phyloP scores from a whole-genome alignment of 2,329 filamentous ascomycete species.

The Beauveria brongniartii region DNA sequence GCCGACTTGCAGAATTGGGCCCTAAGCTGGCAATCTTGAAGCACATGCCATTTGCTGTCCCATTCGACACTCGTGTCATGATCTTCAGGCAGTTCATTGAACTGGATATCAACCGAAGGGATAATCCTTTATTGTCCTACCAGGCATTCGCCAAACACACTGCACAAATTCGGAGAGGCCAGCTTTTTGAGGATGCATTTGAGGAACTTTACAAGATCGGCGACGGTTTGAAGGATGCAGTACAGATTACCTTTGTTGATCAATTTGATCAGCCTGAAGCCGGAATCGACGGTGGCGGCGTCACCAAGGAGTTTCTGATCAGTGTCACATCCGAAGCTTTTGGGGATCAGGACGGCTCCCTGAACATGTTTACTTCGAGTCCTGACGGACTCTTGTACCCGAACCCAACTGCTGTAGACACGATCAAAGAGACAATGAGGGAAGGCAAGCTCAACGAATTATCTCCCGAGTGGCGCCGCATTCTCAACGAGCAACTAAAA shows the following conservation, averaged over 20 bases:
- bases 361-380: slow-evolving; percentile 70
- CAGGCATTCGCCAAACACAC: slow-evolving; percentile 53
- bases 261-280: slow-evolving; percentile 80
- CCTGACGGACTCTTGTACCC: slow-evolving; percentile 82
- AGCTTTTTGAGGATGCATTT: slow-evolving; percentile 80
- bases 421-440: slow-evolving; percentile 51
- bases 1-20: slow-evolving; percentile 69
- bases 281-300: slow-evolving; percentile 92
- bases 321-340: slow-evolving; percentile 85
- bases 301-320: slow-evolving; percentile 94
- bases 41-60: slow-evolving; percentile 96
- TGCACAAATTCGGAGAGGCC: slow-evolving; percentile 69
- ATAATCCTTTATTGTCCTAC: slow-evolving; percentile 12
- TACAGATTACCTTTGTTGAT: slow-evolving; percentile 94
- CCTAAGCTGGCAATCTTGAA: slow-evolving; percentile 84
- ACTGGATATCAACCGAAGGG: slow-evolving; percentile 46
- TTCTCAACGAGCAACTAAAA: slow-evolving; percentile 54
- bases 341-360: slow-evolving; percentile 35
- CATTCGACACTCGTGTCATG: slow-evolving; percentile 81
- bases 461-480: slow-evolving; percentile 47
- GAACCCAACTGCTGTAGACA: slow-evolving; percentile 70
- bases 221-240: slow-evolving; percentile 83
- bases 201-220: slow-evolving; percentile 73
- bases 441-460: slow-evolving; percentile 42
- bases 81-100: slow-evolving; percentile 92